Evolutionary conservation across 1,139 yeast genomes (phyloP), one percentile per base, ranked within the genome.

Genomic region (Hemisphaericaspora lyxosophila): DNA sequence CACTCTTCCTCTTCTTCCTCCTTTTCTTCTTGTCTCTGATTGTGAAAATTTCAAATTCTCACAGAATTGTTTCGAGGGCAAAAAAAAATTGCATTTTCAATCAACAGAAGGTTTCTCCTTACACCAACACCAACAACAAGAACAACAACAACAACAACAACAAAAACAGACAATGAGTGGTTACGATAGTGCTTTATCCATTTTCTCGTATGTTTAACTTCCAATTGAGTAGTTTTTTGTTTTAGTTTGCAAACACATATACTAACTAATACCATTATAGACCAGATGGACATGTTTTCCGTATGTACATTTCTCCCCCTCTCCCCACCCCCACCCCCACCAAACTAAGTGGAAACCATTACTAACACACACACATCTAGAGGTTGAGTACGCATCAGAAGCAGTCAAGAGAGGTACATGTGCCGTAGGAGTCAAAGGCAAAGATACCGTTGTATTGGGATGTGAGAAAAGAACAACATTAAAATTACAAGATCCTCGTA

Each of bases 241-340:
- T n/a, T n/a, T n/a, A n/a, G n/a, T n/a, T n/a, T n/a, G n/a, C n/a
- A n/a, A 20, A 20, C 23, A 20, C 11, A 20, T 17, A 35, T 47
- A 51, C 56, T 54, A 57, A 61, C 64, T 32, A 39, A 32, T 42
- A 12, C 13, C n/a, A 15, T 24, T 40, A 26, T 53, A 85, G 95
- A 61, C 99, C 99, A 47, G 98, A 92, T 69, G 99, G 99, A 48
- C 97, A 92, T 62, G 96, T 90, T 60, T 92, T 92, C 73, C 97
- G 83, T 77, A 73, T 45, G 82, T 74, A 31, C 11, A n/a, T 28
- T n/a, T 8, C 25, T n/a, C n/a, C n/a, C n/a, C n/a, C n/a, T n/a
- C n/a, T n/a, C n/a, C n/a, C n/a, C n/a, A n/a, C n/a, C 22, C 7
- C 19, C 12, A 8, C 16, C 16, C 26, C 25, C 9, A 19, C 32